Evolutionary conservation across 768 basidiomycete genomes (phyloP).

Genomic region (Boletus fagicola): DNA sequence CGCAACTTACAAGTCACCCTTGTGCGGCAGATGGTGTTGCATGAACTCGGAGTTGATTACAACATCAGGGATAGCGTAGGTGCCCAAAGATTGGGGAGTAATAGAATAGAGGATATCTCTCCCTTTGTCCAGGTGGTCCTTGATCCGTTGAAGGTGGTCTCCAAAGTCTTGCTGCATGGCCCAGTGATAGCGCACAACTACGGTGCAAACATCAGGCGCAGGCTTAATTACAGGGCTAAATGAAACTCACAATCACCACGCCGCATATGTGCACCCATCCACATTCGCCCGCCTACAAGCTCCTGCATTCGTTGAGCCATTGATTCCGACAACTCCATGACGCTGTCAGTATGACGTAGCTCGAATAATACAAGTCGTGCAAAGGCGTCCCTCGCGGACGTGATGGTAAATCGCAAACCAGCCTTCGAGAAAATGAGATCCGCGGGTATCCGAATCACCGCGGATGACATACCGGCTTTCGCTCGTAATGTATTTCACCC

Average conservation of each 20-base stretch:
- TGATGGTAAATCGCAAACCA: conserved; percentile 34
- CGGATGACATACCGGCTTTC: conserved; percentile 37
- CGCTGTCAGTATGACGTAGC: conserved; percentile 28
- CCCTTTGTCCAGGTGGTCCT: conserved; percentile 21
- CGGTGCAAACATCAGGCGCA: neutral
- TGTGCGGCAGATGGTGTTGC: conserved; percentile 17
- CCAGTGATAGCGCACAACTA: conserved; percentile 36
- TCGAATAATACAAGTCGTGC: conserved; percentile 33
- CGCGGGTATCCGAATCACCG: neutral
- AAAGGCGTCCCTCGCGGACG: conserved; percentile 32
- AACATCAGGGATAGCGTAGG: conserved; percentile 24
- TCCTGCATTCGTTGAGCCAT: conserved; percentile 36
- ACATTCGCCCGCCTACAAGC: conserved; percentile 33
- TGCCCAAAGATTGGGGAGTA: conserved; percentile 13
- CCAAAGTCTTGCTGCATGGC: conserved; percentile 36
- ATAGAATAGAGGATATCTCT: conserved; percentile 23
- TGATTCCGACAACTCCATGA: conserved; percentile 28
- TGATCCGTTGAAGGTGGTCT: conserved; percentile 38
- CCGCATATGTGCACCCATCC: conserved; percentile 46
- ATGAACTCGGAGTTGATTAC: conserved; percentile 17
- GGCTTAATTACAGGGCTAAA: neutral
- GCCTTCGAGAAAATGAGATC: conserved; percentile 26
- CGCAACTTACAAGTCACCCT: conserved; percentile 21
- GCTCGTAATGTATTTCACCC: conserved; percentile 40
- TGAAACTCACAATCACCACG: conserved; percentile 40